phyloP scores from a whole-genome alignment of 768 basidiomycete genomes.

The Xerocomellus amylosporus region DNA sequence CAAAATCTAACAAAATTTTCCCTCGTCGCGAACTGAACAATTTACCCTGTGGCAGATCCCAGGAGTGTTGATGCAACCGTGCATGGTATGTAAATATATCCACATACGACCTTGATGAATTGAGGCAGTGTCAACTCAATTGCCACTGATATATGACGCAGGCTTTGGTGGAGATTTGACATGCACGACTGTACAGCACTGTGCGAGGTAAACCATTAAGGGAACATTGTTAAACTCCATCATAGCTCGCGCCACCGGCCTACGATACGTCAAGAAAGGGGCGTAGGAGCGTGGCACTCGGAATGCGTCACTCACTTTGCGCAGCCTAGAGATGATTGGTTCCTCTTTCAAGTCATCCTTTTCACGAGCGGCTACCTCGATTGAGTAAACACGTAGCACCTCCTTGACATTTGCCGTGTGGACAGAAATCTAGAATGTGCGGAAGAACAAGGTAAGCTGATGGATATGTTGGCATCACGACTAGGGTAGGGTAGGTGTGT shows the following conservation, averaged over 20 bases:
- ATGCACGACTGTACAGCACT: conserved; percentile 13
- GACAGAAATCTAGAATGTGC: conserved; percentile 72
- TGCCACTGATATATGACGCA: conserved; percentile 25
- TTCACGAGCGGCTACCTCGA: conserved; percentile 84
- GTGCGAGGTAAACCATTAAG: conserved; percentile 12
- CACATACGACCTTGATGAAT: conserved; percentile 1
- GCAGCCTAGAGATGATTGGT: conserved; percentile 74
- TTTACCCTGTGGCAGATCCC: background rate
- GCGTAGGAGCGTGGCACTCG: background rate
- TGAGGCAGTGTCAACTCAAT: conserved; percentile 22
- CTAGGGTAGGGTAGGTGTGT: conserved; percentile 28
- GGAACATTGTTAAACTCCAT: conserved; percentile 57
- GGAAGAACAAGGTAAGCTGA: conserved; percentile 26
- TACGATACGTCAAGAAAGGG: conserved; percentile 32
- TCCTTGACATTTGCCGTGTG: conserved; percentile 86
- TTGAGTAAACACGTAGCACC: conserved; percentile 73
- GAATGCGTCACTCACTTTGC: conserved; percentile 59
- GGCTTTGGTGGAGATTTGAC: conserved; percentile 9
- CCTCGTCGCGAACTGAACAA: conserved; percentile 22
- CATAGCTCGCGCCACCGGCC: conserved; percentile 89
- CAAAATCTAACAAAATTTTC: conserved; percentile 52
- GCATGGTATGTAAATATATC: background rate
- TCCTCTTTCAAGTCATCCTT: conserved; percentile 85
- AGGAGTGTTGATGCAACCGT: background rate
- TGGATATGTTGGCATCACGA: conserved; percentile 23